A percentile compares a stretch with the other conserved stretches of the same genome.
phyloP scores from a whole-genome alignment of 176 grass and related monocot genomes.

The Alloteropsis semialata region DNA sequence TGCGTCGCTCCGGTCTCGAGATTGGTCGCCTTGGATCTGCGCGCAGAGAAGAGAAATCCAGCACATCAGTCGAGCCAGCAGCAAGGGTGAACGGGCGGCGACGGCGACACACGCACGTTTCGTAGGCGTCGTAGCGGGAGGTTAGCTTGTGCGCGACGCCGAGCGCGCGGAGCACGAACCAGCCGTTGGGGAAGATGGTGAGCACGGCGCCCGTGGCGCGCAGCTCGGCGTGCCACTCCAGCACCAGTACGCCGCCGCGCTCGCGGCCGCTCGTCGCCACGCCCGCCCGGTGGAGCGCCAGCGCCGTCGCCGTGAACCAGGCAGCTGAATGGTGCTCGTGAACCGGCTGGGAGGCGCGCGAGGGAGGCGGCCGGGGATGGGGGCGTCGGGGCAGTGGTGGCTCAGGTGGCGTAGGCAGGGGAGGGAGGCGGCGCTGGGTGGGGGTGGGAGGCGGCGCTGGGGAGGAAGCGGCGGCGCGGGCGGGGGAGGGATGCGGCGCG shows the following conservation, averaged over 20 bases:
- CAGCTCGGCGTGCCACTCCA: conserved; percentile 60
- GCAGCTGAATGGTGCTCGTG: too few relatives aligned
- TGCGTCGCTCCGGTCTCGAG: conserved; percentile 49
- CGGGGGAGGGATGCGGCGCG: too few relatives aligned
- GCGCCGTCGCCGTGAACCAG: conserved; percentile 40
- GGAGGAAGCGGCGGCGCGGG: too few relatives aligned
- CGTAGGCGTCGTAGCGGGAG: conserved; percentile 18
- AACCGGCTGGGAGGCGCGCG: too few relatives aligned
- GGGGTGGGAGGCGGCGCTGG: too few relatives aligned
- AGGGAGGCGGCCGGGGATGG: too few relatives aligned
- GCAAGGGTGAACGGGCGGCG: neutral
- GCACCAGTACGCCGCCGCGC: conserved; percentile 19
- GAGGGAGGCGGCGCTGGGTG: too few relatives aligned
- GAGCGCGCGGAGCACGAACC: conserved; percentile 57
- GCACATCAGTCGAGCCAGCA: neutral
- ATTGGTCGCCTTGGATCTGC: conserved; percentile 41
- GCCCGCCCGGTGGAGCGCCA: conserved; percentile 42
- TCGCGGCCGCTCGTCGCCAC: neutral
- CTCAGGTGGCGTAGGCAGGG: too few relatives aligned
- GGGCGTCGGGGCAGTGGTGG: too few relatives aligned
- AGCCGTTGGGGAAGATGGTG: conserved; percentile 57
- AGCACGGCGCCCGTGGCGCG: conserved; percentile 44
- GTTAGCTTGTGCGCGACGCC: conserved; percentile 54
- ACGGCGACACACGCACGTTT: conserved; percentile 11
- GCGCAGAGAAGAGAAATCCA: neutral